Percentiles rank a stretch among this genome's conserved stretches.
Evolutionary conservation across 1,284 basidiomycete genomes (phyloP).

Genomic region (Amylostereum areolatum): DNA sequence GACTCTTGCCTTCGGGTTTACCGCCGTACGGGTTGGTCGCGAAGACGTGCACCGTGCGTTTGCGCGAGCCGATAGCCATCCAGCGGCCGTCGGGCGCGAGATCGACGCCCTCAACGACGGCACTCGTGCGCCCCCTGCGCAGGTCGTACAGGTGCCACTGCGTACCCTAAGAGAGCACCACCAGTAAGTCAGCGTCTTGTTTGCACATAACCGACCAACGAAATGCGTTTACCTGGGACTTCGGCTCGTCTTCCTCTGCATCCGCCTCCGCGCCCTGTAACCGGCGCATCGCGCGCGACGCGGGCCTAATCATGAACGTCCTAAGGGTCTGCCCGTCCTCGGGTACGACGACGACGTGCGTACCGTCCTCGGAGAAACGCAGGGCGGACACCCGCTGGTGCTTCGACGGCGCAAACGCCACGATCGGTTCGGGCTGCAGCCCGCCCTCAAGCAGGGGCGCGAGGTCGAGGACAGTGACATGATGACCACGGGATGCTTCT

Average conservation of each 20-base stretch:
- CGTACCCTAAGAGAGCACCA: too few species aligned
- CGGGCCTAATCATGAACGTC: constrained; percentile 47
- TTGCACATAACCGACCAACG: too few species aligned
- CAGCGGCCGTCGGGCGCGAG: constrained; percentile 65
- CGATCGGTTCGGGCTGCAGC: constrained; percentile 26
- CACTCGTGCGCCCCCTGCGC: constrained; percentile 65
- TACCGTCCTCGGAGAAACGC: constrained; percentile 57
- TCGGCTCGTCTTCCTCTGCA: neutral
- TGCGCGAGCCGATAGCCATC: constrained; percentile 62
- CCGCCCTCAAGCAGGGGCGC: constrained; percentile 25
- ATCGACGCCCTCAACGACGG: constrained; percentile 50
- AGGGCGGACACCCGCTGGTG: constrained; percentile 47
- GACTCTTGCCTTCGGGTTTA: constrained; percentile 55
- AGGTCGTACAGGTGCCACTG: constrained; percentile 67
- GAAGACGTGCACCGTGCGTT: constrained; percentile 68
- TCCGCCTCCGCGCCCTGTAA: neutral
- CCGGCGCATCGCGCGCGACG: constrained; percentile 22
- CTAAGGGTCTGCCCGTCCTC: constrained; percentile 57
- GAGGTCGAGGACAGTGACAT: constrained; percentile 54
- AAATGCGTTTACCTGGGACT: neutral
- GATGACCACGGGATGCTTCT: constrained; percentile 21
- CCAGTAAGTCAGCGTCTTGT: too few species aligned
- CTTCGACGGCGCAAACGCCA: constrained; percentile 42
- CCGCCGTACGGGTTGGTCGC: constrained; percentile 75
- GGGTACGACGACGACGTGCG: constrained; percentile 48